phyloP scores from a whole-genome alignment of 306 rosid genomes.

The Cucurbita maxima region DNA sequence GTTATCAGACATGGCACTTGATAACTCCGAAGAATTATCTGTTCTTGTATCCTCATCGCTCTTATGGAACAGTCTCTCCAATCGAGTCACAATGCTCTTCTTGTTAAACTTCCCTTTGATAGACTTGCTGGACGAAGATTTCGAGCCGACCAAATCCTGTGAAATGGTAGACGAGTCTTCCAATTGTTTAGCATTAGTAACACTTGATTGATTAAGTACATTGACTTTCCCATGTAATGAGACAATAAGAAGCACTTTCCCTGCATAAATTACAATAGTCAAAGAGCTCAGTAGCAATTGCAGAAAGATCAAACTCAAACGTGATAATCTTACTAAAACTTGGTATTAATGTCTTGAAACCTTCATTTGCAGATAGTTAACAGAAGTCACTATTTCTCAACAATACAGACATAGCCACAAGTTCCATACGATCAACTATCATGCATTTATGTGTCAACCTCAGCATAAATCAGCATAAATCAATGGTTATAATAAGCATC shows the following conservation, averaged over 20 bases:
- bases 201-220: constrained; percentile 7
- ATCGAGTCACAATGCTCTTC: constrained; percentile 28
- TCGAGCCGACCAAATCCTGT: constrained; percentile 4
- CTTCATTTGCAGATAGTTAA: not conserved
- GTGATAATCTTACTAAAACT: not conserved
- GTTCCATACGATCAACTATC: not conserved
- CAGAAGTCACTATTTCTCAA: not conserved
- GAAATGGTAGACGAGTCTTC: constrained; percentile 14
- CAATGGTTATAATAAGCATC: not conserved
- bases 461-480: not conserved
- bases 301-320: not conserved
- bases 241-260: constrained; percentile 57
- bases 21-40: constrained; percentile 30
- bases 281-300: not conserved
- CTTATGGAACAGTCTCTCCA: constrained; percentile 48
- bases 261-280: constrained; percentile 23
- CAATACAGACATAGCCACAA: not conserved
- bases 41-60: constrained; percentile 33
- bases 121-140: constrained; percentile 20
- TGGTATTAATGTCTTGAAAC: not conserved
- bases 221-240: constrained; percentile 43
- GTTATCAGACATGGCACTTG: constrained; percentile 32
- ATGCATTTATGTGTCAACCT: not conserved
- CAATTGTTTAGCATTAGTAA: constrained; percentile 15
- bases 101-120: constrained; percentile 35